A percentile compares a stretch with the other conserved stretches of the same genome.
These are phyloP conservation scores for Lycium ferocissimum DNA, from an alignment of 257 asterid species.

Conservation along the genomic window DNA sequence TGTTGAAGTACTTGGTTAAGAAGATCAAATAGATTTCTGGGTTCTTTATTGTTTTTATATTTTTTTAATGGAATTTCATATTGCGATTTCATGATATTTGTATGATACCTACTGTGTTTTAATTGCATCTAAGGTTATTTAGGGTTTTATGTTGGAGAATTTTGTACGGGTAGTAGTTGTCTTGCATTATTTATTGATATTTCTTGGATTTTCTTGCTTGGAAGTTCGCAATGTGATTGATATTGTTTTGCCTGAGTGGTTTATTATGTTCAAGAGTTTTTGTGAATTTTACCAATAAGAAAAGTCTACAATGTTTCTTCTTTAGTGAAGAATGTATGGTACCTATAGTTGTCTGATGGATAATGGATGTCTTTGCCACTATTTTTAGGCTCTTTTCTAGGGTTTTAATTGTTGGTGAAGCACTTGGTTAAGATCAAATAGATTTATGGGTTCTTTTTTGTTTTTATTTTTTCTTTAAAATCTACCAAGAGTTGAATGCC, in stretches of 20 bases:
- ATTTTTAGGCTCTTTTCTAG: not conserved
- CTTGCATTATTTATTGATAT: not conserved
- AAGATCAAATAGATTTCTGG: not conserved
- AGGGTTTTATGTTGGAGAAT: constrained; percentile 10
- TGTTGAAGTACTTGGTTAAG: not conserved
- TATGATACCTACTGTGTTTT: not conserved
- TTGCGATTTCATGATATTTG: not conserved
- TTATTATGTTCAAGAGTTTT: not conserved
- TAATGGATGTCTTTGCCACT: not conserved
- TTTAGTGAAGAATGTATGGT: not conserved
- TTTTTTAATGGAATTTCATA: not conserved
- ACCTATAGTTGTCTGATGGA: not conserved
- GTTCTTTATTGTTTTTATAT: not conserved
- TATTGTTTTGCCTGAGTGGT: not conserved
- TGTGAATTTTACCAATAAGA: not conserved
- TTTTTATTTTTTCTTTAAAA: not conserved
- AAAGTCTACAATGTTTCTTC: not conserved
- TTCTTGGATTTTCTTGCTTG: not conserved
- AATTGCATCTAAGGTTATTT: not conserved
- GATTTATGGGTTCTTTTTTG: not conserved
- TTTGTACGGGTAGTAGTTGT: no score
- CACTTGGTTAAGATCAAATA: not conserved
- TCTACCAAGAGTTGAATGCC: constrained; percentile 3
- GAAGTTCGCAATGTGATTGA: not conserved
- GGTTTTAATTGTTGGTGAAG: constrained; percentile 5